Evolutionary conservation across 2,329 filamentous ascomycete species (phyloP), one percentile per base, ranked within the genome.

Genomic region (Ophiostoma novo-ulmi): DNA sequence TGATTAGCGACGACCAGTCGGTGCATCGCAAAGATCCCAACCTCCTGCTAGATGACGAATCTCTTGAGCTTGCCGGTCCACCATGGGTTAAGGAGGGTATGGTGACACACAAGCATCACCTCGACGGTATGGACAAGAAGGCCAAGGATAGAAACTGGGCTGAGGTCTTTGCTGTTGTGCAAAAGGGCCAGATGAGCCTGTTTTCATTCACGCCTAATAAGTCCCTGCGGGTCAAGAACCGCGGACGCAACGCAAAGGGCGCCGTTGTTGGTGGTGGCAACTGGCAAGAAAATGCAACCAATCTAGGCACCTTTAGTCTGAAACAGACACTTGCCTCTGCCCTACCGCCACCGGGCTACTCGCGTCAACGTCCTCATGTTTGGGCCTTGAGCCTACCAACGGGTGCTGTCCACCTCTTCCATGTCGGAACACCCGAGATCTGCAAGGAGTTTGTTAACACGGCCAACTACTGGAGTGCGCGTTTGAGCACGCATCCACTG

Each of bases 21-120:
- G 80, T 88, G 44, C 26, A 58, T 66, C 44, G 39, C 31, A 84
- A 84, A 67, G 82, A 82, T 20, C 35, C 38, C 36, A 26, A n/a
- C 31, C 52, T 67, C 36, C 82, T 97, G 11, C 87, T 98, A 0
- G 94, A 97, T 76, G 95, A 98, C 76, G 95, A 99, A 77, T 93
- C 91, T 0, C 85, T 99, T 14, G 94, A 97, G 77, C 88, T 99
- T 55, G 89, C 91, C 13, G 95, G 95, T 35, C 92, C 95, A n/a
- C 95, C 95, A 0, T 99, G 95, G 95, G 90, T 96, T 38, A 99
- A 99, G 80, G 95, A 99, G 80, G 95, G 95, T 73, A 92, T 96
- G 75, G 84, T 98, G 26, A 94, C 94, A 75, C 94, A 99, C 82
- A 98, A 98, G 80, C 94, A 97, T 78, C 94, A 98, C 77, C 85